Percentiles rank a stretch among this genome's conserved stretches.
These are phyloP conservation scores for Exophiala alcalophila DNA, from an alignment of 2,329 filamentous ascomycete species.

Conservation along the genomic window DNA sequence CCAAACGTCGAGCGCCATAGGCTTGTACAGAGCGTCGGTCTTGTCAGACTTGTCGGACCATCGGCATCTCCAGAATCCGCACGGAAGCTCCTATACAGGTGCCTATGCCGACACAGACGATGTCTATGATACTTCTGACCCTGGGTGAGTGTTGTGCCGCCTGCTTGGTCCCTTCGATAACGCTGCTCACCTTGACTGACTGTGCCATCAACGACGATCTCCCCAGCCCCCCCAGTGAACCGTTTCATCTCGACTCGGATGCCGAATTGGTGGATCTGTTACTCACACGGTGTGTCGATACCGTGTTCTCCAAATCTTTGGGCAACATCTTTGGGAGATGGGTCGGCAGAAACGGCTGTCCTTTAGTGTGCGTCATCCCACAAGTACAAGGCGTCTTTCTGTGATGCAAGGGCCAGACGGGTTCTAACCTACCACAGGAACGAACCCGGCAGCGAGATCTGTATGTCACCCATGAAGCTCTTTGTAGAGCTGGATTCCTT, in stretches of 20 bases:
- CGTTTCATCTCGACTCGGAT: not conserved
- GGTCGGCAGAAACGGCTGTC: constrained; percentile 43
- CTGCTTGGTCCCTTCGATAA: not conserved
- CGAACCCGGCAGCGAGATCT: constrained; percentile 8
- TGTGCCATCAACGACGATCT: too few species aligned
- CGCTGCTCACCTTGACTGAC: not conserved
- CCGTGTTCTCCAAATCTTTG: constrained; percentile 38
- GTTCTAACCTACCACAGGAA: constrained; percentile 2
- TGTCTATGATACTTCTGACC: not conserved
- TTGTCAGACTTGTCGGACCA: constrained; percentile 2
- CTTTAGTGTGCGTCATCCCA: constrained; percentile 42
- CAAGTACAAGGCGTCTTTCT: not conserved
- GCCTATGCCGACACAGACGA: not conserved
- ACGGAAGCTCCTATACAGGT: not conserved
- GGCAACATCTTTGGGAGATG: constrained; percentile 43
- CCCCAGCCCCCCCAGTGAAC: not conserved
- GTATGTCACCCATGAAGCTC: constrained; percentile 5
- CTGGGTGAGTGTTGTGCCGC: not conserved
- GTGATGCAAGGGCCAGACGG: not conserved
- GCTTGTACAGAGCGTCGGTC: not conserved
- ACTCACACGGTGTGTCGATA: constrained; percentile 6
- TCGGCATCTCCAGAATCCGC: not conserved
- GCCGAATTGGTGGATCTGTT: constrained; percentile 1
- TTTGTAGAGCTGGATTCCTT: constrained; percentile 3
- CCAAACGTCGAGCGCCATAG: not conserved